Conservation (phyloP, 129 eudicot genomes). For the Erigeron canadensis region DNA sequence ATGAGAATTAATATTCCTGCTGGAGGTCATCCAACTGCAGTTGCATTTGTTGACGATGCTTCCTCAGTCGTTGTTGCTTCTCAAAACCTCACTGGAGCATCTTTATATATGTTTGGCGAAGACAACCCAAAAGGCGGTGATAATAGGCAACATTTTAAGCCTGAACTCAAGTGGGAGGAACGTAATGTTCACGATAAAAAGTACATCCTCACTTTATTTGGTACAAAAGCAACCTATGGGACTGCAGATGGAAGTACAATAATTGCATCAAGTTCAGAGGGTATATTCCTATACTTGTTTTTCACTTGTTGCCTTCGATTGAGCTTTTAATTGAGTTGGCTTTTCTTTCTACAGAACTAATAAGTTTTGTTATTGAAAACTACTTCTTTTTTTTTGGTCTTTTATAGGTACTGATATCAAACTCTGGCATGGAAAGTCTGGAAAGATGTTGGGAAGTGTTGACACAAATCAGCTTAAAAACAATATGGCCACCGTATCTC, state of each 20-base stretch:
- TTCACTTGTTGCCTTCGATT: conserved; percentile 16
- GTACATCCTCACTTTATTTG: conserved; percentile 63
- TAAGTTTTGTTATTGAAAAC: background rate
- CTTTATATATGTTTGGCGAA: conserved; percentile 87
- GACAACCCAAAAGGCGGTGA: conserved; percentile 63
- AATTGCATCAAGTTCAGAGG: conserved; percentile 91
- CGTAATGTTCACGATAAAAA: conserved; percentile 85
- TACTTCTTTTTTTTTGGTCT: conserved; percentile 9
- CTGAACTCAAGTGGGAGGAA: conserved; percentile 88
- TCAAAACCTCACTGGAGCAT: conserved; percentile 72
- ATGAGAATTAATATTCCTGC: conserved; percentile 87
- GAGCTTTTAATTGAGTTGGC: conserved; percentile 10
- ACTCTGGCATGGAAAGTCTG: conserved; percentile 92
- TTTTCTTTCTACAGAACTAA: conserved; percentile 1
- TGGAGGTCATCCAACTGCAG: conserved; percentile 84
- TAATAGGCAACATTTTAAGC: conserved; percentile 68
- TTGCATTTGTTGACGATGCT: conserved; percentile 80
- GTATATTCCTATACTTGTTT: conserved; percentile 36
- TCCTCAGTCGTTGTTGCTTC: conserved; percentile 77
- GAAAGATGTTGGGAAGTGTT: conserved; percentile 73
- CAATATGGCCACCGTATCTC: conserved; percentile 94
- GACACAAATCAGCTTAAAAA: conserved; percentile 96
- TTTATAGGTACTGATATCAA: conserved; percentile 77
- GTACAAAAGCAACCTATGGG: conserved; percentile 83
- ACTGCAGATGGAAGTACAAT: conserved; percentile 95